Percentiles rank a stretch among this genome's conserved stretches.
Evolutionary conservation across 78 protist genomes (phyloP).

Genomic region (Trichosphaerium sp.): DNA sequence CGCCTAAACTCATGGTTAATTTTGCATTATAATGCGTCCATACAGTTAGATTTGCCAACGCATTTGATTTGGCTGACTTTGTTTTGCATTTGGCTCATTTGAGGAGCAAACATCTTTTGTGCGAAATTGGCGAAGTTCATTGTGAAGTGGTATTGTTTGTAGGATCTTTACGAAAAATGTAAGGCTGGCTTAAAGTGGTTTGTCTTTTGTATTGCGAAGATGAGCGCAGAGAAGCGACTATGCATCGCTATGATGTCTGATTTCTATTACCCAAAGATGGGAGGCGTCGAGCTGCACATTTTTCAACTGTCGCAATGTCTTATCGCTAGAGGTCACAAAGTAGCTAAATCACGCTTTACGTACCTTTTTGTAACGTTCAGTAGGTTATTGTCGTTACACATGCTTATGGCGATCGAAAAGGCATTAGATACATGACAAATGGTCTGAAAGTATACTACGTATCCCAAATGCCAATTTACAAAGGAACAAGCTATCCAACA

Average conservation of each 20-base stretch:
- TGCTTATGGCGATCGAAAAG: slow-evolving; percentile 67
- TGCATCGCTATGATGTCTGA: slow-evolving; percentile 85
- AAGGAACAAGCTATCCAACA: neutral
- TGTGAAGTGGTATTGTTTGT: no score
- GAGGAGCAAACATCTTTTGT: no score
- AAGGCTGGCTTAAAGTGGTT: no score
- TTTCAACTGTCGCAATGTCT: slow-evolving; percentile 81
- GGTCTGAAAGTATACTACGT: slow-evolving; percentile 88
- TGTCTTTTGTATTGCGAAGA: no score
- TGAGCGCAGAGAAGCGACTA: no score
- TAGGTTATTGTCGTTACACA: slow-evolving; percentile 80
- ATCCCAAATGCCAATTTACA: slow-evolving; percentile 50
- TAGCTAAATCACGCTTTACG: neutral
- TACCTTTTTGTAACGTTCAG: neutral
- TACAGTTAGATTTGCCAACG: no score
- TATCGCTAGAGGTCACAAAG: slow-evolving; percentile 60
- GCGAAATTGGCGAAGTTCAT: no score
- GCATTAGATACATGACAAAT: slow-evolving; percentile 75
- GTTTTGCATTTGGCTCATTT: no score
- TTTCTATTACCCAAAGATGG: slow-evolving; percentile 92
- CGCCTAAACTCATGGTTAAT: no score
- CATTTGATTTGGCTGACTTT: no score
- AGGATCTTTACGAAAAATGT: no score
- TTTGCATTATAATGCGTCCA: no score
- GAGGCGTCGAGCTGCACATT: slow-evolving; percentile 90